Conservation (phyloP, 1,284 basidiomycete genomes). For the Coniferiporia weirii region DNA sequence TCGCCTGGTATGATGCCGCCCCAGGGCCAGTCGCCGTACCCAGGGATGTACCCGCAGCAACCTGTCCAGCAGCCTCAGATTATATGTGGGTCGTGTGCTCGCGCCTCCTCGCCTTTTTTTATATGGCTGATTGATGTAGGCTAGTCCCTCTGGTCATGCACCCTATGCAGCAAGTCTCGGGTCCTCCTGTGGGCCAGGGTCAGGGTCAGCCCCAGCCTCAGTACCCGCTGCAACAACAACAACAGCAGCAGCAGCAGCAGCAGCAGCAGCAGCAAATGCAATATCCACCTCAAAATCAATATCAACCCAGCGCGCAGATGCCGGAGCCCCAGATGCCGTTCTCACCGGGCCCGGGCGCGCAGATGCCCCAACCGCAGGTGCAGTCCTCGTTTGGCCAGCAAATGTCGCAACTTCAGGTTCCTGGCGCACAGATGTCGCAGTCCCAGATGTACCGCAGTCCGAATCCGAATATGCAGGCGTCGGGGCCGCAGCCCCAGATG, state of each 20-base stretch:
- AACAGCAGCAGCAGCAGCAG: no score
- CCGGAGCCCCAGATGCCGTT: conserved; percentile 3
- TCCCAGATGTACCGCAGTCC: neutral
- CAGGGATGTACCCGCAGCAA: conserved; percentile 5
- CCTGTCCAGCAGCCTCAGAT: conserved; percentile 6
- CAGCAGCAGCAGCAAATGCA: neutral
- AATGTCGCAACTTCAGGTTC: neutral
- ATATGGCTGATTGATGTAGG: conserved; percentile 4
- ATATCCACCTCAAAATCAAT: neutral
- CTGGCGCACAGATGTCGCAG: neutral
- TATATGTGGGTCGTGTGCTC: conserved; percentile 2
- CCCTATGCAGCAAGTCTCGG: conserved; percentile 13
- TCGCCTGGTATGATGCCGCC: conserved; percentile 6
- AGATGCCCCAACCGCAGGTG: conserved; percentile 4
- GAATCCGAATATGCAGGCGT: neutral
- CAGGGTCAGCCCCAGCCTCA: conserved; percentile 1
- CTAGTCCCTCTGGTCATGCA: conserved; percentile 15
- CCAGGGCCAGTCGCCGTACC: neutral
- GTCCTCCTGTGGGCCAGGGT: neutral
- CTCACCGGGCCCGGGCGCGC: neutral
- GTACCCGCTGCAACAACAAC: neutral
- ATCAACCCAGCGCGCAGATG: neutral
- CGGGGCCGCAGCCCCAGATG: neutral
- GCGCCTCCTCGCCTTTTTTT: neutral
- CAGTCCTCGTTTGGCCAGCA: neutral